A percentile compares a stretch with the other conserved stretches of the same genome.
phyloP scores from a whole-genome alignment of 352 stramenopile genomes.

The Globisporangium mamillatum region DNA sequence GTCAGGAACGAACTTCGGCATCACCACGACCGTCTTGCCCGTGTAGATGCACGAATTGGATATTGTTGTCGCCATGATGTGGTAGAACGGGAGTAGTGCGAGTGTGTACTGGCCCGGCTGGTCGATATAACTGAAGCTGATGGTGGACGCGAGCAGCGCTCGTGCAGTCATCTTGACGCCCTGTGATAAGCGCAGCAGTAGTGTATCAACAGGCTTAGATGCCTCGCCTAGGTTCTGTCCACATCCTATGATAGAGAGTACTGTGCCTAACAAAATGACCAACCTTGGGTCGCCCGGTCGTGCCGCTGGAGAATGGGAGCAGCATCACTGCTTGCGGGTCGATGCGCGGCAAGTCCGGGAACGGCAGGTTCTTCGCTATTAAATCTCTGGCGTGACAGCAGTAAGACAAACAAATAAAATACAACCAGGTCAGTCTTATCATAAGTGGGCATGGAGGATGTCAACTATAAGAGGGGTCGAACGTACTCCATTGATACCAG shows the following conservation, averaged over 20 bases:
- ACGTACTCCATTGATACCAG: slow-evolving; percentile 32
- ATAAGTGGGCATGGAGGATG: neutral
- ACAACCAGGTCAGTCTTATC: neutral
- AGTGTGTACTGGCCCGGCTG: slow-evolving; percentile 67
- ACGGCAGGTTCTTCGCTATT: slow-evolving; percentile 13
- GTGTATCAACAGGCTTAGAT: neutral
- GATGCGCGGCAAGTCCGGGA: slow-evolving; percentile 6
- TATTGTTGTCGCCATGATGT: slow-evolving; percentile 90
- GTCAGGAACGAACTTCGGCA: slow-evolving; percentile 84
- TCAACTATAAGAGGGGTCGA: neutral
- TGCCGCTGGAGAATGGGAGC: slow-evolving; percentile 93
- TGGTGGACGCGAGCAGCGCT: slow-evolving; percentile 76
- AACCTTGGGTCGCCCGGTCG: slow-evolving; percentile 81
- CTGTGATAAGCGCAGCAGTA: neutral
- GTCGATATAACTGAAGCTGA: slow-evolving; percentile 50
- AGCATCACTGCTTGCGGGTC: slow-evolving; percentile 19
- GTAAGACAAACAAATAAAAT: neutral
- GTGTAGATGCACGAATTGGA: slow-evolving; percentile 69
- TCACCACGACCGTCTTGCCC: slow-evolving; percentile 69
- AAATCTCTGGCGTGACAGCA: slow-evolving; percentile 26
- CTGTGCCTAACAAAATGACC: neutral
- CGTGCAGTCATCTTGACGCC: slow-evolving; percentile 85
- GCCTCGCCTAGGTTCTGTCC: neutral
- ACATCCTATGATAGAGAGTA: neutral
- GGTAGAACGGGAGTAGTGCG: slow-evolving; percentile 91